Percentiles rank a stretch among this genome's conserved stretches.
phyloP scores from a whole-genome alignment of 192 early-diverging fungal genomes.

The Backusella tarrabulga region DNA sequence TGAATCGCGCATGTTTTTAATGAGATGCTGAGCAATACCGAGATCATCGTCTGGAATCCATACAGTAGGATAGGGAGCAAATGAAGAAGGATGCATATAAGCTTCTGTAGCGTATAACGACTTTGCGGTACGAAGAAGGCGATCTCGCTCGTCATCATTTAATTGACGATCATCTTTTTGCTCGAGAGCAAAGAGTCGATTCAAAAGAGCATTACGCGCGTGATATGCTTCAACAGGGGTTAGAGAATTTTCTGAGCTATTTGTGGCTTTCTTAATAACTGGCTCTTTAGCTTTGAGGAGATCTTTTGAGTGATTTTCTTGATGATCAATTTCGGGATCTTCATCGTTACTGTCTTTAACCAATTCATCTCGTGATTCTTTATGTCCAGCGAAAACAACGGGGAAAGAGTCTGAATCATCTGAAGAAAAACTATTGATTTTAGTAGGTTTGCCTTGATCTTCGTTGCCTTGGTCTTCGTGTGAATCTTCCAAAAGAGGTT shows the following conservation, averaged over 20 bases:
- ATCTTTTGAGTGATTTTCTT: background rate
- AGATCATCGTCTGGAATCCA: slow-evolving; percentile 51
- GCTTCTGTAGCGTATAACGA: slow-evolving; percentile 29
- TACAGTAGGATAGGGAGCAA: slow-evolving; percentile 36
- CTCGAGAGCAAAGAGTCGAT: background rate
- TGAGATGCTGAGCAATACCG: slow-evolving; percentile 35
- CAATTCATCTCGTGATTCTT: background rate
- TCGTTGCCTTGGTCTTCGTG: background rate
- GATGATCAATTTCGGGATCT: background rate
- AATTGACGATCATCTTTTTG: background rate
- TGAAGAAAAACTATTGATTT: background rate
- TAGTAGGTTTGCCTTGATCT: background rate
- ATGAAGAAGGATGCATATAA: slow-evolving; percentile 45
- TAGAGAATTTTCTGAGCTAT: background rate
- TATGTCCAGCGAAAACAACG: background rate
- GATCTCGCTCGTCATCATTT: background rate
- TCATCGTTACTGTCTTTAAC: background rate
- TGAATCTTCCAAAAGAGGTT: background rate
- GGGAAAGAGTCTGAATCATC: background rate
- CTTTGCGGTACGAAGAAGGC: background rate
- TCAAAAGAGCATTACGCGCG: background rate
- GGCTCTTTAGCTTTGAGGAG: background rate
- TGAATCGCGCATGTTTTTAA: slow-evolving; percentile 25
- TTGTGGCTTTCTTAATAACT: background rate
- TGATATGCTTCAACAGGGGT: background rate